Conservation (phyloP, 352 stramenopile genomes). For the Pythium periplocum region DNA sequence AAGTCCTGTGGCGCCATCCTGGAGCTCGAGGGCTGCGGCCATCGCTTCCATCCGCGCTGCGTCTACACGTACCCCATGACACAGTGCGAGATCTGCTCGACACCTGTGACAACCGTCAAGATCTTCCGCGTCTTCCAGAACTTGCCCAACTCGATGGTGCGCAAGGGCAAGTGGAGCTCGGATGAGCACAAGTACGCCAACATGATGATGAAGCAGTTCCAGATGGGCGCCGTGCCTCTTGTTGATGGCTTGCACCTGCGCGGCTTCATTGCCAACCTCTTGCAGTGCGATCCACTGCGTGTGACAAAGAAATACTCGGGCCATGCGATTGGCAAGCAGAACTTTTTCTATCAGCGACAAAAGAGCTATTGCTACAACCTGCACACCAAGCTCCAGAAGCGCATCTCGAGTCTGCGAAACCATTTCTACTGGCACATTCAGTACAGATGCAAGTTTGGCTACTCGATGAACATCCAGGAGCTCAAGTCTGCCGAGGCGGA, state of each 20-base stretch:
- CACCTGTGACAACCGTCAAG: conserved; percentile 28
- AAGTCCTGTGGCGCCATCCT: conserved; percentile 66
- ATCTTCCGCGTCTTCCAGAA: conserved; percentile 49
- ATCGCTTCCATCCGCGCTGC: conserved; percentile 75
- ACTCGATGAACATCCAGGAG: conserved; percentile 52
- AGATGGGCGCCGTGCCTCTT: conserved; percentile 61
- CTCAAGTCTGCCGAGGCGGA: conserved; percentile 61
- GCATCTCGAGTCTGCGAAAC: conserved; percentile 72
- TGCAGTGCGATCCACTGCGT: conserved; percentile 78
- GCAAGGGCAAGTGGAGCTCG: conserved; percentile 73
- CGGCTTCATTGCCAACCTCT: conserved; percentile 64
- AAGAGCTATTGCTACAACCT: conserved; percentile 74
- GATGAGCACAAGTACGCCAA: conserved; percentile 79
- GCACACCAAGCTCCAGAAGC: conserved; percentile 74
- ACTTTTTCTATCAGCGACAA: conserved; percentile 55
- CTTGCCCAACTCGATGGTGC: conserved; percentile 33
- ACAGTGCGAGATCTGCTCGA: conserved; percentile 60
- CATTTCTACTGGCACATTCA: conserved; percentile 84
- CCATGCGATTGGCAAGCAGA: conserved; percentile 75
- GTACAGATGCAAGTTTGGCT: conserved; percentile 59
- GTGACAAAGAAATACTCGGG: conserved; percentile 80
- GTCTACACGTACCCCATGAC: conserved; percentile 62
- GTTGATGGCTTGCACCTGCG: conserved; percentile 63
- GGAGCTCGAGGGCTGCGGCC: conserved; percentile 59
- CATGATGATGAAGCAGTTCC: conserved; percentile 82